Evolutionary conservation across 2,329 filamentous ascomycete genomes (phyloP).

Genomic region (Alternaria conjuncta): DNA sequence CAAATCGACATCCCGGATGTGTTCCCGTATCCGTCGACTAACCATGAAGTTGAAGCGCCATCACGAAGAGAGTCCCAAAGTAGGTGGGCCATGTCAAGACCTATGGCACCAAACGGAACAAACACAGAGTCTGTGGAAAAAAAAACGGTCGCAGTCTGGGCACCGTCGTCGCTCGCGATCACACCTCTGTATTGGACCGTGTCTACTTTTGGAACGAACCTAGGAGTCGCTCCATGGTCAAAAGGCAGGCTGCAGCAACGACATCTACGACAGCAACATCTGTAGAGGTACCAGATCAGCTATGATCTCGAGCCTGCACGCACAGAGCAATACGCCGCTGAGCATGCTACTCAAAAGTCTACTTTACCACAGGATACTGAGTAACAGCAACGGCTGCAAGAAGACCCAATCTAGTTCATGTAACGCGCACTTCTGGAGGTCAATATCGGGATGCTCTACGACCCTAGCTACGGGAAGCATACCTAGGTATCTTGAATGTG

Average conservation of each 20-base stretch:
- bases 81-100: too few relatives aligned
- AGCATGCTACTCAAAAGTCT: not conserved
- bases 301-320: not conserved
- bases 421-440: not conserved
- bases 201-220: not conserved
- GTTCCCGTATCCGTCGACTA: not conserved
- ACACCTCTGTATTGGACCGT: not conserved
- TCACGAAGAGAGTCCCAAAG: not conserved
- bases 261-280: not conserved
- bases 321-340: not conserved
- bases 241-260: not conserved
- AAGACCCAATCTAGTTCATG: not conserved
- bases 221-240: not conserved
- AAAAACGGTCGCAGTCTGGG: not conserved
- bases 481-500: not conserved
- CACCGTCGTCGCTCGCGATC: not conserved
- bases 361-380: too few relatives aligned
- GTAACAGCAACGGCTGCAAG: not conserved
- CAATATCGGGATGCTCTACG: not conserved
- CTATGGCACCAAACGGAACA: not conserved
- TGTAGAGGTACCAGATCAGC: not conserved
- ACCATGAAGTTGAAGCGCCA: not conserved
- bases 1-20: not conserved
- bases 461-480: not conserved
- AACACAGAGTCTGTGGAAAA: not conserved